phyloP scores from a whole-genome alignment of 495 filamentous ascomycete species.

The Penicillium ochrochloron region DNA sequence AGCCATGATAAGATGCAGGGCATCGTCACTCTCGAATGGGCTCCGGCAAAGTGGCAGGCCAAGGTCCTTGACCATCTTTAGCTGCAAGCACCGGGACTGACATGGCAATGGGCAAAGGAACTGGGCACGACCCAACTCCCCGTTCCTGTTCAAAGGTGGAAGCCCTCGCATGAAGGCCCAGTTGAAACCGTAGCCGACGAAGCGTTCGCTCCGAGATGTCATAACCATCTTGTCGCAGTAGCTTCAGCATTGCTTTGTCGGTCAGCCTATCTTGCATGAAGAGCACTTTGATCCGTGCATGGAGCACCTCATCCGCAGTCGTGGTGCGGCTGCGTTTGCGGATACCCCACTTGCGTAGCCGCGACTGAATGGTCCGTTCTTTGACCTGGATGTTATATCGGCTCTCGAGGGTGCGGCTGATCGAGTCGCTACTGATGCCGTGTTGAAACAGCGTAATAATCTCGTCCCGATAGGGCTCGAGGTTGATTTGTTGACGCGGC shows the following conservation, averaged over 20 bases:
- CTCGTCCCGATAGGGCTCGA: constrained; percentile 36
- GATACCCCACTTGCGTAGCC: constrained; percentile 38
- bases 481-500: constrained; percentile 38
- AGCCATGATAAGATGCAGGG: constrained; percentile 15
- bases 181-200: constrained; percentile 32
- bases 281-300: constrained; percentile 34
- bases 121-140: neutral
- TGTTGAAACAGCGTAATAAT: constrained; percentile 33
- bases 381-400: constrained; percentile 37
- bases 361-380: constrained; percentile 35
- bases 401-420: constrained; percentile 31
- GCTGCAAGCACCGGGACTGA: constrained; percentile 14
- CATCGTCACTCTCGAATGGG: neutral
- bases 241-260: constrained; percentile 37
- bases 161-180: constrained; percentile 34
- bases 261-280: constrained; percentile 33
- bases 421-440: constrained; percentile 36
- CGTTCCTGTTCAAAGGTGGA: constrained; percentile 25
- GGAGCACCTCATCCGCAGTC: constrained; percentile 33
- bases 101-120: constrained; percentile 16
- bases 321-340: constrained; percentile 37
- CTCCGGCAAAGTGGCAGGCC: constrained; percentile 3
- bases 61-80: constrained; percentile 8
- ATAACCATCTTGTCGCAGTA: constrained; percentile 33
- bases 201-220: constrained; percentile 36